Conservation (phyloP, 345 rosid species). For the Corchorus olitorius region DNA sequence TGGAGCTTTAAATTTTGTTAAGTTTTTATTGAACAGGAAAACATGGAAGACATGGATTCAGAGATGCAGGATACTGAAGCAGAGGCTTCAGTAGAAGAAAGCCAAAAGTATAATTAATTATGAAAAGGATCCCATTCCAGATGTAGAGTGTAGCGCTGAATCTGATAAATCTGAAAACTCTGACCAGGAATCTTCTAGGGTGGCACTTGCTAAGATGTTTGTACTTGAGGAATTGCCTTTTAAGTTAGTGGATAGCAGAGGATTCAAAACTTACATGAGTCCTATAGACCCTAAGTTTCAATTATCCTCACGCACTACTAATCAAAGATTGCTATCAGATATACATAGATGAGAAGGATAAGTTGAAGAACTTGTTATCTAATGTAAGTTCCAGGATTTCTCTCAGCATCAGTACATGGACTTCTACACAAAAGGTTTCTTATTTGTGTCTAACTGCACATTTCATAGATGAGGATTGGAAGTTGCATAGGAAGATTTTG, state of each 20-base stretch:
- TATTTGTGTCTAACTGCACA: slow-evolving; percentile 19
- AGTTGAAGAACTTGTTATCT: background rate
- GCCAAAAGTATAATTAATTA: background rate
- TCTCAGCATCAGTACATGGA: slow-evolving; percentile 11
- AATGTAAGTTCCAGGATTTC: background rate
- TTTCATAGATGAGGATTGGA: slow-evolving; percentile 18
- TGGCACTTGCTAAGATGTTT: background rate
- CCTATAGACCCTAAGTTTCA: background rate
- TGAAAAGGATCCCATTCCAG: background rate
- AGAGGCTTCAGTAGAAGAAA: background rate
- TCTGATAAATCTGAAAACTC: background rate
- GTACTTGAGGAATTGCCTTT: background rate
- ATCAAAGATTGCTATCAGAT: background rate
- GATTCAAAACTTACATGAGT: background rate
- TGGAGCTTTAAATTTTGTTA: too few relatives aligned
- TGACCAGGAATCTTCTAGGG: background rate
- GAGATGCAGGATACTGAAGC: background rate
- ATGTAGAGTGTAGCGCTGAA: background rate
- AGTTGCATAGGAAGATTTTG: background rate
- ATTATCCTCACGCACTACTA: background rate
- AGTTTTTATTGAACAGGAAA: too few relatives aligned
- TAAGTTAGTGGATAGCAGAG: background rate
- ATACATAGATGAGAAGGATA: background rate
- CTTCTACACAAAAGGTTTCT: background rate
- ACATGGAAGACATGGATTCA: too few relatives aligned